Percentiles rank a stretch among this genome's conserved stretches.
Evolutionary conservation across 441 rosid genomes (phyloP).

Genomic region (Flueggea neowawraea): DNA sequence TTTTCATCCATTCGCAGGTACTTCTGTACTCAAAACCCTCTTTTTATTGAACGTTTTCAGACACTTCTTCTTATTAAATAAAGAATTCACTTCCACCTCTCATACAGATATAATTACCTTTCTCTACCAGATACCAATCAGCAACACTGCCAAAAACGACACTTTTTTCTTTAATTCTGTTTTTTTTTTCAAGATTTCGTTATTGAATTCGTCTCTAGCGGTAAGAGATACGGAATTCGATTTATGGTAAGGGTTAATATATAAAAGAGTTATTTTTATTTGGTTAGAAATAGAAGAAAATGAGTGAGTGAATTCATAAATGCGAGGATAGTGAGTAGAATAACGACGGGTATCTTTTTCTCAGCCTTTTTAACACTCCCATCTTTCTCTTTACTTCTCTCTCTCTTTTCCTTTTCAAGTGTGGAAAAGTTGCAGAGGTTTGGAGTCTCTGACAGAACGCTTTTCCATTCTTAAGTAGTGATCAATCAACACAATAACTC

Average conservation of each 20-base stretch:
- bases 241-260: no score
- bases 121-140: no score
- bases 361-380: slow-evolving; percentile 23
- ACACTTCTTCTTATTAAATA: no score
- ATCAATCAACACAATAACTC: background rate
- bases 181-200: no score
- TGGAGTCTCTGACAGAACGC: slow-evolving; percentile 60
- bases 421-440: slow-evolving; percentile 61
- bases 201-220: no score
- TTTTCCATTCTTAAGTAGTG: slow-evolving; percentile 13
- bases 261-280: no score
- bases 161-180: no score
- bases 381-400: slow-evolving; percentile 26
- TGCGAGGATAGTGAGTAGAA: slow-evolving; percentile 37
- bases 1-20: slow-evolving; percentile 19
- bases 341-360: slow-evolving; percentile 65
- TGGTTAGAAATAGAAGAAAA: background rate
- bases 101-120: no score
- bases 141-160: no score
- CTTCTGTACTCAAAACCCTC: no score
- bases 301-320: background rate
- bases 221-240: no score
- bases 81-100: no score
- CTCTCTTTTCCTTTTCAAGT: slow-evolving; percentile 32
- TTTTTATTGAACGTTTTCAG: background rate